These are phyloP conservation scores for Stachybotrys chlorohalonatus DNA, from an alignment of 2,329 filamentous ascomycete species.

Conservation along the genomic window DNA sequence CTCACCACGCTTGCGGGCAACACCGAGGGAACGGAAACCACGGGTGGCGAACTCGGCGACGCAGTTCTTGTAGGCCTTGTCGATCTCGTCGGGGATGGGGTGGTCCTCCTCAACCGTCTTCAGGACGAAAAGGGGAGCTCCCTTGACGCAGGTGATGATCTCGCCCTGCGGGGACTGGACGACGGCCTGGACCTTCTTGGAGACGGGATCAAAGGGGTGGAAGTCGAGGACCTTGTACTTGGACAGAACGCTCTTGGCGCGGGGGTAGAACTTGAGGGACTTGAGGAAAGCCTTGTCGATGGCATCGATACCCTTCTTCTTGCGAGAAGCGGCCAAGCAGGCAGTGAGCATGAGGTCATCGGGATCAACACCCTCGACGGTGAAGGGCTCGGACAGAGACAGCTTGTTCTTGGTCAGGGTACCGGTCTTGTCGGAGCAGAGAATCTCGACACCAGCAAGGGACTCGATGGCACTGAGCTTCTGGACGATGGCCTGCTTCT, in stretches of 20 bases:
- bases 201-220: conserved; percentile 84
- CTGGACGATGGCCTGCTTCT: conserved; percentile 89
- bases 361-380: conserved; percentile 69
- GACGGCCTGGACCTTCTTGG: conserved; percentile 81
- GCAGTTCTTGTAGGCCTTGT: conserved; percentile 84
- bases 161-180: conserved; percentile 79
- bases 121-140: conserved; percentile 78
- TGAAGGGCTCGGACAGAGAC: conserved; percentile 76
- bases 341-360: conserved; percentile 90
- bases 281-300: conserved; percentile 95
- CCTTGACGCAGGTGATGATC: conserved; percentile 83
- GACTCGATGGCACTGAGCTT: conserved; percentile 90
- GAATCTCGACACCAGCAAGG: conserved; percentile 83
- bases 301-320: conserved; percentile 92
- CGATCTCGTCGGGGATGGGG: conserved; percentile 64
- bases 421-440: conserved; percentile 91
- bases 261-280: conserved; percentile 71
- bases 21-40: conserved; percentile 89
- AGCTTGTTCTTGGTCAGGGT: conserved; percentile 93
- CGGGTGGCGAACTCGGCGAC: conserved; percentile 85
- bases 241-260: conserved; percentile 68
- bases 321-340: conserved; percentile 80
- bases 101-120: conserved; percentile 83
- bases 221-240: conserved; percentile 83
- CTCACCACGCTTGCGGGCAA: conserved; percentile 80